Percentiles rank a stretch among this genome's conserved stretches.
These are phyloP conservation scores for Rutstroemia sp. DNA, from an alignment of 2,329 filamentous ascomycete species.

Conservation along the genomic window DNA sequence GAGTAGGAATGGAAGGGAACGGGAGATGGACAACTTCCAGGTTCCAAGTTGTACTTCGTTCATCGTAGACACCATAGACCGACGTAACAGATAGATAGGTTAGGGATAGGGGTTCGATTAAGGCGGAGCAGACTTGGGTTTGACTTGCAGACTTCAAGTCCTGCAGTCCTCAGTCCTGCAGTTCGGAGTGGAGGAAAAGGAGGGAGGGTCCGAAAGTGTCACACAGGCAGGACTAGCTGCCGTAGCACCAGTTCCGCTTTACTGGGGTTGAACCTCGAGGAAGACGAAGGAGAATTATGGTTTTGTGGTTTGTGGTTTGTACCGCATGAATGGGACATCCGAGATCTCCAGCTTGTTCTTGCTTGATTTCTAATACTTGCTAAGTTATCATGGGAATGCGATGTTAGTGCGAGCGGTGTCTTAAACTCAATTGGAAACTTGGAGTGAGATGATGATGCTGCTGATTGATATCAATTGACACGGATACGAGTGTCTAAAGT, in stretches of 20 bases:
- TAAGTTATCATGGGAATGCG: not conserved
- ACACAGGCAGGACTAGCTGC: too few species aligned
- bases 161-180: not conserved
- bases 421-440: not conserved
- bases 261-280: too few species aligned
- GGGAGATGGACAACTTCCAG: not conserved
- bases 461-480: constrained; percentile 1
- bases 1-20: not conserved
- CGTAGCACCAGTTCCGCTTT: too few species aligned
- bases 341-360: too few species aligned
- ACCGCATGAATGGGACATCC: too few species aligned
- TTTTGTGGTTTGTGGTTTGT: too few species aligned
- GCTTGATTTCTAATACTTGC: too few species aligned
- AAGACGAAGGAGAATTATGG: too few species aligned
- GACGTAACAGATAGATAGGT: not conserved
- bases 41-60: too few species aligned
- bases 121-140: not conserved
- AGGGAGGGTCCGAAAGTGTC: too few species aligned
- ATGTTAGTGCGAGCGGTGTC: constrained; percentile 1
- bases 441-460: not conserved
- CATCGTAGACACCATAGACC: too few species aligned
- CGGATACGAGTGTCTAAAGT: not conserved
- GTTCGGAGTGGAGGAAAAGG: not conserved
- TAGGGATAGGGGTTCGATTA: not conserved
- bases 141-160: too few species aligned